Conservation (phyloP, 371 early-diverging fungal species). For the Paraphysoderma sedebokerense region DNA sequence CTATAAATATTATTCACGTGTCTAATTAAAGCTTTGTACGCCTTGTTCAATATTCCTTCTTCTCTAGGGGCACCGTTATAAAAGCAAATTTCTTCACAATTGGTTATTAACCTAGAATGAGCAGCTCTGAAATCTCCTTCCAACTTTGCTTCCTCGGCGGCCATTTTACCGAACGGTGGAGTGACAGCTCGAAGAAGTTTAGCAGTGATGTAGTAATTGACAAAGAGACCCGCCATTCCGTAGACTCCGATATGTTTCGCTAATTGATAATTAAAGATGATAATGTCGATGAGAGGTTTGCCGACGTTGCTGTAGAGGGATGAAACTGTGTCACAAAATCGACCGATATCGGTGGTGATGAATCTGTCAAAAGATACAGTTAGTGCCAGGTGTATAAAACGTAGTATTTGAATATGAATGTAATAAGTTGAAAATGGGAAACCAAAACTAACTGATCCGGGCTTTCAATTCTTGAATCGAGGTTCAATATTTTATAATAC, state of each 20-base stretch:
- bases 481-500: slow-evolving; percentile 64
- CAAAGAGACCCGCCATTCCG: slow-evolving; percentile 37
- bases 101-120: slow-evolving; percentile 48
- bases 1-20: slow-evolving; percentile 68
- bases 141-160: slow-evolving; percentile 51
- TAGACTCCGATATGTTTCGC: slow-evolving; percentile 53
- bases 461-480: slow-evolving; percentile 68
- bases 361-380: too few relatives aligned
- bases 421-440: too few relatives aligned
- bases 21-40: slow-evolving; percentile 45
- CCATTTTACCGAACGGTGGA: slow-evolving; percentile 70
- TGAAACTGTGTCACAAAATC: slow-evolving; percentile 49
- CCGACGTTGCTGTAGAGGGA: slow-evolving; percentile 63
- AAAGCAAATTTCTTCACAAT: slow-evolving; percentile 78
- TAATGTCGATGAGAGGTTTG: slow-evolving; percentile 66
- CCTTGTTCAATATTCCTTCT: slow-evolving; percentile 44
- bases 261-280: slow-evolving; percentile 70
- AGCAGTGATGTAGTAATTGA: slow-evolving; percentile 53
- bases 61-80: slow-evolving; percentile 62
- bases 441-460: slow-evolving; percentile 75
- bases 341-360: slow-evolving; percentile 68
- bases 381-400: too few relatives aligned
- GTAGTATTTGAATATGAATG: too few relatives aligned
- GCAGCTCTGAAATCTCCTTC: slow-evolving; percentile 79
- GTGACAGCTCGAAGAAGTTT: slow-evolving; percentile 49